Evolutionary conservation across 2,329 filamentous ascomycete genomes (phyloP).

Genomic region (Blumeriella jaapii): DNA sequence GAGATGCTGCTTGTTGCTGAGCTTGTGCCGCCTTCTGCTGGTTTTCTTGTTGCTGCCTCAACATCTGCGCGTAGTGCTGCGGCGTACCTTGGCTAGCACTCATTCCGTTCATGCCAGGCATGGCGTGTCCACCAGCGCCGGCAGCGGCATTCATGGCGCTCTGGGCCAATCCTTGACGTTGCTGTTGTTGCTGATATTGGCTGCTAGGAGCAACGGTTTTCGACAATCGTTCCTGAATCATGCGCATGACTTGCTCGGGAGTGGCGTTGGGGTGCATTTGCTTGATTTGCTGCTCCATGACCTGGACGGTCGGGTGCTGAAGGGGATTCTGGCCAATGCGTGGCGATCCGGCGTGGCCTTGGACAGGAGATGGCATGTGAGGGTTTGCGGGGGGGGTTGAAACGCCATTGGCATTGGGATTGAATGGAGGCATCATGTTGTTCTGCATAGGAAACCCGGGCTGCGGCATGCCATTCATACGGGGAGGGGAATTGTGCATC

Average conservation of each 20-base stretch:
- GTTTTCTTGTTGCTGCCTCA: slow-evolving; percentile 39
- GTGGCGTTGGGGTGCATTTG: slow-evolving; percentile 29
- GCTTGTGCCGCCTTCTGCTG: slow-evolving; percentile 33
- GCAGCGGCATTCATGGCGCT: slow-evolving; percentile 40
- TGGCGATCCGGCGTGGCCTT: slow-evolving; percentile 22
- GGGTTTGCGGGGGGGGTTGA: slow-evolving; percentile 27
- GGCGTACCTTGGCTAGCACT: slow-evolving; percentile 27
- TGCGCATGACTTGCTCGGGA: slow-evolving; percentile 40
- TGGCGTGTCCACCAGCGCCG: slow-evolving; percentile 14
- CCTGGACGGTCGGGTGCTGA: slow-evolving; percentile 6
- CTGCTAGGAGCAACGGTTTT: slow-evolving; percentile 12
- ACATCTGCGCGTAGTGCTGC: slow-evolving; percentile 40
- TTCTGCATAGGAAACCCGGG: slow-evolving; percentile 26
- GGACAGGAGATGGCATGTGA: slow-evolving; percentile 14
- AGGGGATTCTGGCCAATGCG: slow-evolving; percentile 18
- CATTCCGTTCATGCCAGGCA: slow-evolving; percentile 16
- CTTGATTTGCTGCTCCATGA: slow-evolving; percentile 19
- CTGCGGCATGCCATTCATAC: slow-evolving; percentile 23
- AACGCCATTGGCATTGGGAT: slow-evolving; percentile 37
- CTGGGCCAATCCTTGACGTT: slow-evolving; percentile 36
- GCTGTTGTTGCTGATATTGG: slow-evolving; percentile 14
- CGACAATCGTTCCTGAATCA: slow-evolving; percentile 35
- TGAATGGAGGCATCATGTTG: slow-evolving; percentile 42
- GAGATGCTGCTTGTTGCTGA: slow-evolving; percentile 21
- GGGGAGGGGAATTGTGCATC: slow-evolving; percentile 32